phyloP scores from a whole-genome alignment of 1,284 basidiomycete genomes.

The Rhodotorula sp. region DNA sequence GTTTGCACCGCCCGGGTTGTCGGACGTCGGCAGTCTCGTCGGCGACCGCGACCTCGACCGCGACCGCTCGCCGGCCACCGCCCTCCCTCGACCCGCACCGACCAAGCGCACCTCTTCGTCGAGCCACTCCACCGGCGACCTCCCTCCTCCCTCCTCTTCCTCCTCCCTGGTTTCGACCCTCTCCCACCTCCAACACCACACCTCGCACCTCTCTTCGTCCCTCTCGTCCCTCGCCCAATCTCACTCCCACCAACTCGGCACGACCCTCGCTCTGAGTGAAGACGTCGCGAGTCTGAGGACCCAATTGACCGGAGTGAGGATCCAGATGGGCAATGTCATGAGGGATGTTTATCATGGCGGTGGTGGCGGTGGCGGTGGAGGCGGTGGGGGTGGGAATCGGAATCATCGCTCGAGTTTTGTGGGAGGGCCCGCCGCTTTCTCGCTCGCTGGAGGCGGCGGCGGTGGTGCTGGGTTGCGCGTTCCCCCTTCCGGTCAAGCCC shows the following conservation, averaged over 20 bases:
- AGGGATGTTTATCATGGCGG: background rate
- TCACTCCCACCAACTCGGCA: conserved; percentile 10
- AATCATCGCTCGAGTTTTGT: background rate
- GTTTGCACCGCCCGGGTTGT: background rate
- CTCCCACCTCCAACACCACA: conserved; percentile 1
- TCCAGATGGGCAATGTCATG: background rate
- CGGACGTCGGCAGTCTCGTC: background rate
- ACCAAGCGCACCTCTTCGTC: background rate
- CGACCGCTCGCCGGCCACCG: background rate
- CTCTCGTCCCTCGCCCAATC: conserved; percentile 21
- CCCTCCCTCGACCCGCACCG: background rate
- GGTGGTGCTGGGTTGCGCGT: too few species aligned
- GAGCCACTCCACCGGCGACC: background rate
- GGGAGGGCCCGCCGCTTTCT: too few species aligned
- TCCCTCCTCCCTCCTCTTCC: background rate
- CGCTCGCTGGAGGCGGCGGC: too few species aligned
- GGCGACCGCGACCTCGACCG: too few species aligned
- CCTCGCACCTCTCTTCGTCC: conserved; percentile 7
- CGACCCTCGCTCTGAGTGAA: background rate
- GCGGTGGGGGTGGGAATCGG: background rate
- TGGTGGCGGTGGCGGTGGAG: background rate
- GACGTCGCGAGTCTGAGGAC: background rate
- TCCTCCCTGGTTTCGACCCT: conserved; percentile 2
- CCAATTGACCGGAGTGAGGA: background rate
- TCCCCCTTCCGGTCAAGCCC: too few species aligned